Evolutionary conservation across 75 land plant genomes (phyloP).

Genomic region (Pseudotsuga menziesii): DNA sequence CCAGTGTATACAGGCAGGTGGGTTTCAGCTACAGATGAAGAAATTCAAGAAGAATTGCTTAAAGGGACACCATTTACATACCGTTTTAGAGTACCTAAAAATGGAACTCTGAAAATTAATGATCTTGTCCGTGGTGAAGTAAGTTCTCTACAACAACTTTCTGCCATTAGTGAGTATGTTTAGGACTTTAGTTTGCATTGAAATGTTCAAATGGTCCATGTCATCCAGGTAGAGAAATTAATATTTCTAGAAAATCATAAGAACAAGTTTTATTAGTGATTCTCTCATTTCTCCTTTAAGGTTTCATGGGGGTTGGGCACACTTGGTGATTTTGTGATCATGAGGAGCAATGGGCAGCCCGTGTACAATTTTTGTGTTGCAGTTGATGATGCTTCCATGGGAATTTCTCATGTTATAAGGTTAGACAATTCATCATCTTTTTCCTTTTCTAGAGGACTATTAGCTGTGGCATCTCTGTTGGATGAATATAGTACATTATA

Average conservation of each 20-base stretch:
- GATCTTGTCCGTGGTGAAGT: slow-evolving; percentile 96
- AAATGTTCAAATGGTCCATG: no score
- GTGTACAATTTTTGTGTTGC: slow-evolving; percentile 98
- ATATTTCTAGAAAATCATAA: slow-evolving; percentile 1
- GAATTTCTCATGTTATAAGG: slow-evolving; percentile 97
- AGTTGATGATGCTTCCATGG: slow-evolving; percentile 97
- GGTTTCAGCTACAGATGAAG: slow-evolving; percentile 78
- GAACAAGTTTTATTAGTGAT: slow-evolving; percentile 1
- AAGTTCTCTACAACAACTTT: slow-evolving; percentile 12
- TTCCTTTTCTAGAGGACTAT: not conserved
- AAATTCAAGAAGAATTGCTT: slow-evolving; percentile 72
- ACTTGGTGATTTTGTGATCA: slow-evolving; percentile 91
- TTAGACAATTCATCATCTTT: not conserved
- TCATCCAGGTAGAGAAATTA: not conserved
- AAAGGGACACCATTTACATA: slow-evolving; percentile 89
- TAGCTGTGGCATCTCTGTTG: not conserved
- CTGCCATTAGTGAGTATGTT: not conserved
- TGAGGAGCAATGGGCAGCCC: slow-evolving; percentile 98
- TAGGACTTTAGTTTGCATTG: no score
- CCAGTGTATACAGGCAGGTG: slow-evolving; percentile 95
- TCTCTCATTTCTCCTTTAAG: slow-evolving; percentile 33
- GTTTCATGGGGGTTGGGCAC: slow-evolving; percentile 88
- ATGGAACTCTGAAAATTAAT: slow-evolving; percentile 76
- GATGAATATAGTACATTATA: slow-evolving; percentile 1
- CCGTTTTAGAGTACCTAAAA: slow-evolving; percentile 92